These are phyloP conservation scores for Helianthus tuberosus DNA, from an alignment of 129 eudicot genomes.

Conservation along the genomic window DNA sequence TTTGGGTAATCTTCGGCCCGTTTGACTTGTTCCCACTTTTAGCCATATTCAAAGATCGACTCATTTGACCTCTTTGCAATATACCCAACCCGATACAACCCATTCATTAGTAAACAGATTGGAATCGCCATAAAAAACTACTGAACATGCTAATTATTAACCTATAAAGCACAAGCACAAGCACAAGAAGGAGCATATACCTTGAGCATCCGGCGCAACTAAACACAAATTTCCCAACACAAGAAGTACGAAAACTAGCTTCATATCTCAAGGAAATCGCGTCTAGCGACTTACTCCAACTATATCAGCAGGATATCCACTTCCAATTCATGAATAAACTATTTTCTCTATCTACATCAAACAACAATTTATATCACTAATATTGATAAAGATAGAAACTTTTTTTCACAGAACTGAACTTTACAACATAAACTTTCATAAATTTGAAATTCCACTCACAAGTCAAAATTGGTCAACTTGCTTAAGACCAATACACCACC, in stretches of 20 bases:
- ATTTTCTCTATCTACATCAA: neutral
- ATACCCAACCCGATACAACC: neutral
- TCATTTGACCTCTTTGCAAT: too few relatives aligned
- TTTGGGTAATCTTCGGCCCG: neutral
- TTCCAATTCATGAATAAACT: neutral
- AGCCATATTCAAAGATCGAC: too few relatives aligned
- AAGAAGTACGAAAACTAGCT: constrained; percentile 40
- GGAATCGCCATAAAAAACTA: neutral
- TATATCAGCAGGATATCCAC: neutral
- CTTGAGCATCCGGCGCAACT: constrained; percentile 76
- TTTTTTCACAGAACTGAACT: neutral
- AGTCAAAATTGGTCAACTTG: neutral
- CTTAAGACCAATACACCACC: neutral
- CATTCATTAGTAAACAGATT: neutral
- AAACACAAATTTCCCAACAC: constrained; percentile 46
- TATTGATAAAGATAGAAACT: neutral
- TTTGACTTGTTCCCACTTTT: neutral
- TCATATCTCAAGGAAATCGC: constrained; percentile 42
- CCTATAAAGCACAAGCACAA: neutral
- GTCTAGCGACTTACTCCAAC: neutral
- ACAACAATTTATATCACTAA: neutral
- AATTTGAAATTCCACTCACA: neutral
- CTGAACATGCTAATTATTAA: constrained; percentile 3
- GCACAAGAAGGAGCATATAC: constrained; percentile 37
- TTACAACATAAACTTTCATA: neutral